These are phyloP conservation scores for Monosporascus sp. DNA, from an alignment of 2,329 filamentous ascomycete genomes.

Conservation along the genomic window DNA sequence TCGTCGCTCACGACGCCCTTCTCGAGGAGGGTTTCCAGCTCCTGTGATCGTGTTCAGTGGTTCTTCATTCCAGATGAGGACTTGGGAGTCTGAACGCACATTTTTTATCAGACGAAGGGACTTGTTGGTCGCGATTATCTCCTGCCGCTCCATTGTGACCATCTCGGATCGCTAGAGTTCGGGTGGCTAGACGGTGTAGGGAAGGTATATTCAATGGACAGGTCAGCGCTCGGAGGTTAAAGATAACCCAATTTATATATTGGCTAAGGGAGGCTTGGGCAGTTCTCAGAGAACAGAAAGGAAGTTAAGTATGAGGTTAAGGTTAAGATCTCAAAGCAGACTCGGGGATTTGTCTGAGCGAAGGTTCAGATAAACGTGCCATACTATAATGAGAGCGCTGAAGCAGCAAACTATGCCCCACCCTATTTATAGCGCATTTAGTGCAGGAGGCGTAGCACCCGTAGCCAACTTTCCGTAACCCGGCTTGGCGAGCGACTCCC, in stretches of 20 bases:
- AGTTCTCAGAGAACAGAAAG: not conserved
- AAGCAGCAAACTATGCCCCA: not conserved
- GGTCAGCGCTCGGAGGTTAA: not conserved
- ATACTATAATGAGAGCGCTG: not conserved
- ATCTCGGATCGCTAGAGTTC: conserved; percentile 26
- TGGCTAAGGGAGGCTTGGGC: not conserved
- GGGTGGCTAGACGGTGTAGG: not conserved
- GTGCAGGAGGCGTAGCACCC: not conserved
- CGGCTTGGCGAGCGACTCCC: not conserved
- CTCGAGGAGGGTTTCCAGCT: conserved; percentile 85
- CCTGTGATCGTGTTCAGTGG: conserved; percentile 46
- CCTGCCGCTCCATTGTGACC: conserved; percentile 48
- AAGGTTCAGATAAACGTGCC: not conserved
- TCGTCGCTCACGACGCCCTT: conserved; percentile 70
- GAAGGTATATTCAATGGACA: not conserved
- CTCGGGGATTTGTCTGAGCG: no score
- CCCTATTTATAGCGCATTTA: not conserved
- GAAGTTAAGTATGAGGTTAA: not conserved
- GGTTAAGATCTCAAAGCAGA: not conserved
- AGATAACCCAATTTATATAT: not conserved
- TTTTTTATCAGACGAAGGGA: conserved; percentile 84
- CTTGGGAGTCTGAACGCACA: conserved; percentile 42
- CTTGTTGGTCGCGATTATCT: conserved; percentile 68
- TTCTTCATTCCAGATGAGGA: not conserved
- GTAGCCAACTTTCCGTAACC: no score